A percentile compares a stretch with the other conserved stretches of the same genome.
phyloP scores from a whole-genome alignment of 2,329 filamentous ascomycete genomes.

The Pestalotiopsis sp. region DNA sequence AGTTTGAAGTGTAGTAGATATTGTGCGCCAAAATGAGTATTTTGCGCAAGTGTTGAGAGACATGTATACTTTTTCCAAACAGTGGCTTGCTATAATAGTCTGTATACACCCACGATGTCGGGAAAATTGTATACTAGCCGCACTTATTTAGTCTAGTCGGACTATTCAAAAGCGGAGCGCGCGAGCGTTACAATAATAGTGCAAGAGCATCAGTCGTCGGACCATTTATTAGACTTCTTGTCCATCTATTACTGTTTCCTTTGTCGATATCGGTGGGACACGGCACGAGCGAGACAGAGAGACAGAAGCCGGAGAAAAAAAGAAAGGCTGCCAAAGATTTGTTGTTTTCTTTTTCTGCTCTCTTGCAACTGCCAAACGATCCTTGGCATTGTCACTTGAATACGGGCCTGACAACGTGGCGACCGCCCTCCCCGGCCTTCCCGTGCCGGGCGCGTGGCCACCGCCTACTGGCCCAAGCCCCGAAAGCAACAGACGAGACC shows the following conservation, averaged over 20 bases:
- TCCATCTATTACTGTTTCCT: background rate
- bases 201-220: background rate
- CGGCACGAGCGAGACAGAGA: background rate
- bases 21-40: background rate
- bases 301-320: background rate
- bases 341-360: background rate
- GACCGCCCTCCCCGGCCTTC: slow-evolving; percentile 17
- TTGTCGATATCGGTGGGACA: background rate
- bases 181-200: background rate
- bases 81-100: too few species aligned
- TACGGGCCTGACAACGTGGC: slow-evolving; percentile 27
- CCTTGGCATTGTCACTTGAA: background rate
- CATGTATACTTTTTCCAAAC: background rate
- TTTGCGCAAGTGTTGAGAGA: background rate
- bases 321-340: background rate
- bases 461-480: slow-evolving; percentile 26
- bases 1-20: too few species aligned
- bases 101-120: background rate
- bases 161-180: background rate
- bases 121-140: background rate
- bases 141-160: background rate
- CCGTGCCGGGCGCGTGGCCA: slow-evolving; percentile 27
- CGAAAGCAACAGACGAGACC: slow-evolving; percentile 3
- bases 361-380: slow-evolving; percentile 1
- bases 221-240: background rate